These are phyloP conservation scores for Sphagnum tenellum DNA, from an alignment of 225 moss, liverwort and hornwort species.

Conservation along the genomic window DNA sequence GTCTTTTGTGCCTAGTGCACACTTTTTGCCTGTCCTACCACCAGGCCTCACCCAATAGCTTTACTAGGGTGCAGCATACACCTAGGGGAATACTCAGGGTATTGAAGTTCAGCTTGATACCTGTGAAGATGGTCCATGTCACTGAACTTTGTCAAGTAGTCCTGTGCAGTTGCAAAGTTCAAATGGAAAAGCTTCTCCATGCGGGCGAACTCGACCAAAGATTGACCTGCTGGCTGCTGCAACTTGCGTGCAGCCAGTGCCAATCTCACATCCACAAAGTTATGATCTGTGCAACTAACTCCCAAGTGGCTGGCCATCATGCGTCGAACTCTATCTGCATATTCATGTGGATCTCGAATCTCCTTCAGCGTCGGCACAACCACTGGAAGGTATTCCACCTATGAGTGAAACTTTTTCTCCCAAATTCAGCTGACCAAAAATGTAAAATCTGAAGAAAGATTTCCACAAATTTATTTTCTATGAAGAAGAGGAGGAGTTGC, in stretches of 20 bases:
- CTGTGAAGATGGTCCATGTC: constrained; percentile 37
- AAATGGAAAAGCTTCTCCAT: constrained; percentile 53
- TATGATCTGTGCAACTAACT: constrained; percentile 44
- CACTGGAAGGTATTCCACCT: constrained; percentile 62
- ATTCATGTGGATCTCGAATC: constrained; percentile 31
- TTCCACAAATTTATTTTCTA: background rate
- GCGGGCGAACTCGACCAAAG: constrained; percentile 42
- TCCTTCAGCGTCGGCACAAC: constrained; percentile 38
- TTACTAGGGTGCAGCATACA: background rate
- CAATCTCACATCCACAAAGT: constrained; percentile 48
- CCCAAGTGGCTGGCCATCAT: constrained; percentile 39
- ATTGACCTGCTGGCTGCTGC: constrained; percentile 37
- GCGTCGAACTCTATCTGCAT: constrained; percentile 43
- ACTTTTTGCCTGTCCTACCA: no score
- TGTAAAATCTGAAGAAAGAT: background rate
- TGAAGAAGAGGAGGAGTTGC: background rate
- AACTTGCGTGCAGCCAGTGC: constrained; percentile 49
- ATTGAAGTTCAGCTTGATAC: constrained; percentile 6
- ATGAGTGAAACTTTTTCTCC: background rate
- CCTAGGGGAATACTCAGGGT: background rate
- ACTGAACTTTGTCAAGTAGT: constrained; percentile 46
- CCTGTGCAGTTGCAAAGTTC: constrained; percentile 33
- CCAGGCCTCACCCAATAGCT: no score
- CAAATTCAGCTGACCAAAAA: background rate
- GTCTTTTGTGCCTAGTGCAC: no score